phyloP scores from a whole-genome alignment of 306 rosid genomes.

The Vigna hirtella region DNA sequence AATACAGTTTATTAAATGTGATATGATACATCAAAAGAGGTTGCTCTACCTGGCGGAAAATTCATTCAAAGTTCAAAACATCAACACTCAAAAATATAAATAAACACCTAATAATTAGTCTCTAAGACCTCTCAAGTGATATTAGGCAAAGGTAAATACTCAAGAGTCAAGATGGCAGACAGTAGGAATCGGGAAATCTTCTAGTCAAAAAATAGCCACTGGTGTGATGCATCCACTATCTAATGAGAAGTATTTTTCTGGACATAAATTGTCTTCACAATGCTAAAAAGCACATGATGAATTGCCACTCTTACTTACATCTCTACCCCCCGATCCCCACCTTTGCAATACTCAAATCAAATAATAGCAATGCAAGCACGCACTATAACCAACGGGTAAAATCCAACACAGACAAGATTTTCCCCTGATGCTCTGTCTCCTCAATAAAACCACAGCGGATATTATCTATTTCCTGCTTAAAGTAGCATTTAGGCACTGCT shows the following conservation, averaged over 20 bases:
- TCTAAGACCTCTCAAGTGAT: slow-evolving; percentile 8
- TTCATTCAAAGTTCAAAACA: neutral
- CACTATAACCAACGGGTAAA: neutral
- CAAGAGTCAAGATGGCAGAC: slow-evolving; percentile 1
- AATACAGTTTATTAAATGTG: slow-evolving; percentile 24
- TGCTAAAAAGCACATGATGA: neutral
- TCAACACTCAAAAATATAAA: neutral
- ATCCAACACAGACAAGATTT: neutral
- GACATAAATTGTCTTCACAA: neutral
- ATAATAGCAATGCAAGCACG: neutral
- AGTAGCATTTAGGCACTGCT: neutral
- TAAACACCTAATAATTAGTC: neutral
- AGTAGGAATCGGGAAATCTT: neutral
- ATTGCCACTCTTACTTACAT: neutral
- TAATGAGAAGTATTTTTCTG: neutral
- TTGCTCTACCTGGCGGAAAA: neutral
- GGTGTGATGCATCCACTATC: neutral
- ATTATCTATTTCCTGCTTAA: neutral
- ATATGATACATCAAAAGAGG: slow-evolving; percentile 25
- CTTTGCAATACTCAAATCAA: neutral
- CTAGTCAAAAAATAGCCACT: neutral
- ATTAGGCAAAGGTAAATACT: neutral
- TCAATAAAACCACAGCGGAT: neutral
- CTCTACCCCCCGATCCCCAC: neutral
- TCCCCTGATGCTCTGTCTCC: neutral